Evolutionary conservation across 176 grass and related monocot genomes (phyloP).

Genomic region (Avena eriantha): DNA sequence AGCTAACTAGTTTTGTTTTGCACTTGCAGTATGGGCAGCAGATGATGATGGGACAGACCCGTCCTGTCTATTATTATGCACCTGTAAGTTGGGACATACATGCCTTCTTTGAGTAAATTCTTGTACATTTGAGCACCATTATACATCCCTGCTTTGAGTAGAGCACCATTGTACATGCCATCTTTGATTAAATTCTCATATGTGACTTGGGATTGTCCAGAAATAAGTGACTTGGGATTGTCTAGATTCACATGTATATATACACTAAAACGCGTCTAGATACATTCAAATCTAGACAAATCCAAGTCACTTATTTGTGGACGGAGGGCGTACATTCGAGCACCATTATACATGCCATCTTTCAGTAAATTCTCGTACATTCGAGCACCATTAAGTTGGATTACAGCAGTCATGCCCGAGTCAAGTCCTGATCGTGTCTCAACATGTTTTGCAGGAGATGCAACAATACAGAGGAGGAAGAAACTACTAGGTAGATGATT

Average conservation of each 20-base stretch:
- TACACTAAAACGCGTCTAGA: no score
- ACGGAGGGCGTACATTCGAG: no score
- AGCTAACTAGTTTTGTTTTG: constrained; percentile 1
- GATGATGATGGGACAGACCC: constrained; percentile 48
- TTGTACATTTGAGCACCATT: neutral
- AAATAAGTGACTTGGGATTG: no score
- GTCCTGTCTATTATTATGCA: constrained; percentile 18
- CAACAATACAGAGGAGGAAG: constrained; percentile 49
- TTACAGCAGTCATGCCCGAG: neutral
- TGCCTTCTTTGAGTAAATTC: neutral
- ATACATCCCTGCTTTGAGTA: neutral
- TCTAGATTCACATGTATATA: no score
- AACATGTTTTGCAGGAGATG: constrained; percentile 1
- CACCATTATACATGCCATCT: no score
- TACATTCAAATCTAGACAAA: no score
- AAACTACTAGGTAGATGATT: constrained; percentile 54
- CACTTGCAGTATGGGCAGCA: constrained; percentile 75
- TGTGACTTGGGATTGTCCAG: no score
- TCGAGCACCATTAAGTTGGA: neutral
- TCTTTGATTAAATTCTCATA: neutral
- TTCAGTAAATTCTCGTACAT: neutral
- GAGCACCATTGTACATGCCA: no score
- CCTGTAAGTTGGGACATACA: neutral
- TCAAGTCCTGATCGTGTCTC: neutral
- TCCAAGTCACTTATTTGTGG: no score